Evolutionary conservation across 805 yeast species (phyloP).

Genomic region (Millerozyma miso): DNA sequence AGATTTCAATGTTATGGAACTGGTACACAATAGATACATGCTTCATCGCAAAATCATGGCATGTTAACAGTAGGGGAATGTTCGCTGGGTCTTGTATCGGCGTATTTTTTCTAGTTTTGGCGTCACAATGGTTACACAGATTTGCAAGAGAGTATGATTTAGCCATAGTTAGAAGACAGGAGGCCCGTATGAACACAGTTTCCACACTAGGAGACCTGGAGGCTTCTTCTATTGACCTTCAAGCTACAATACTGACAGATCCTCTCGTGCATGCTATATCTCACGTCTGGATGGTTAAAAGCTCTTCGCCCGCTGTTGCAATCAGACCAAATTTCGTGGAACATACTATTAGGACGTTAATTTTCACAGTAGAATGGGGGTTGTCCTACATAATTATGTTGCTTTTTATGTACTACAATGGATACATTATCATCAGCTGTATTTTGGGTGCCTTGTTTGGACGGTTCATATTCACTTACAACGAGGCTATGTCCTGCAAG

Average conservation of each 20-base stretch:
- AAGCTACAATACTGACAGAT: constrained; percentile 4
- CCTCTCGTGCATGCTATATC: constrained; percentile 24
- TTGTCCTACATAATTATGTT: constrained; percentile 64
- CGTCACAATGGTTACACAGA: constrained; percentile 55
- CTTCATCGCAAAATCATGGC: constrained; percentile 63
- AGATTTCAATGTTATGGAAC: constrained; percentile 62
- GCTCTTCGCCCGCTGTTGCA: constrained; percentile 4
- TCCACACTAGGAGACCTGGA: background rate
- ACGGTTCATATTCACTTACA: constrained; percentile 46
- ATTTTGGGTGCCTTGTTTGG: constrained; percentile 61
- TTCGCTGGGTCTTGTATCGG: constrained; percentile 77
- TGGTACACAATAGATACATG: constrained; percentile 68
- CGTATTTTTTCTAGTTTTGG: constrained; percentile 54
- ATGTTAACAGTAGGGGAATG: constrained; percentile 50
- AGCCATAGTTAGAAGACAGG: constrained; percentile 14
- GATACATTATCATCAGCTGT: constrained; percentile 61
- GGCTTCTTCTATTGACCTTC: background rate
- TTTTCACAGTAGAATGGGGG: constrained; percentile 61
- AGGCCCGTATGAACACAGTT: background rate
- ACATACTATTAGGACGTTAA: constrained; percentile 45
- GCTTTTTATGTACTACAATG: constrained; percentile 72
- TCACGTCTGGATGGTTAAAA: constrained; percentile 28
- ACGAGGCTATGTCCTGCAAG: constrained; percentile 31
- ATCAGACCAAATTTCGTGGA: constrained; percentile 42
- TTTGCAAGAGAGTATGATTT: constrained; percentile 48